Evolutionary conservation across 2,329 filamentous ascomycete species (phyloP).

Genomic region (Fusarium udum): DNA sequence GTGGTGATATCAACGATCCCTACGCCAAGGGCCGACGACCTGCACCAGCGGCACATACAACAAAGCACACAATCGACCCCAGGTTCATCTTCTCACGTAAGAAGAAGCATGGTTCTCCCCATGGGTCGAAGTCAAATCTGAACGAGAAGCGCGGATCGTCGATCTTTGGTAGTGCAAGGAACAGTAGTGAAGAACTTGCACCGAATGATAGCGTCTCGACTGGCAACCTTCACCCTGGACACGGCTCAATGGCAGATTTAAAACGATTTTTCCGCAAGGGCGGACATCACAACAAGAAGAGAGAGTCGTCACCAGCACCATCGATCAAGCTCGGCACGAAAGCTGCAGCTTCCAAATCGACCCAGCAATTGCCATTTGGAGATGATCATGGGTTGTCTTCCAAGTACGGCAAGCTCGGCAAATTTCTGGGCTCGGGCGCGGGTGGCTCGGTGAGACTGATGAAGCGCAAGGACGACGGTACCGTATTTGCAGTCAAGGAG

Average conservation of each 20-base stretch:
- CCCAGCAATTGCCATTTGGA: conserved; percentile 82
- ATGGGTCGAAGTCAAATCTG: conserved; percentile 61
- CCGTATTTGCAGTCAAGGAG: conserved; percentile 97
- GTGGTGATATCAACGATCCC: conserved; percentile 83
- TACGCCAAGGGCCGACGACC: conserved; percentile 85
- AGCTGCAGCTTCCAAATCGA: conserved; percentile 58
- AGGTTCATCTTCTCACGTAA: conserved; percentile 85
- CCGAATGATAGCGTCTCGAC: conserved; percentile 41
- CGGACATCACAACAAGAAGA: conserved; percentile 74
- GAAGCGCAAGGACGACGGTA: conserved; percentile 91
- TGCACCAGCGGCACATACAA: conserved; percentile 71
- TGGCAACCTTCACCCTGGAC: conserved; percentile 47
- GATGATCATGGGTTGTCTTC: conserved; percentile 91
- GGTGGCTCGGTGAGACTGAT: conserved; percentile 94
- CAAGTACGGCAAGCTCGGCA: conserved; percentile 96
- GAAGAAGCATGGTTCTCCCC: conserved; percentile 71
- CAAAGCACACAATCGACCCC: conserved; percentile 73
- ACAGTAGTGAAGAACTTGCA: conserved; percentile 49
- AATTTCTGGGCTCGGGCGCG: conserved; percentile 90
- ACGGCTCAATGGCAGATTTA: conserved; percentile 90
- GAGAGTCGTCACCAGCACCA: conserved; percentile 68
- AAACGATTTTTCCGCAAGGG: conserved; percentile 96
- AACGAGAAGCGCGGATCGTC: conserved; percentile 65
- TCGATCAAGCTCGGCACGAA: conserved; percentile 61
- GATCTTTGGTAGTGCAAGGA: conserved; percentile 47